Conservation (phyloP, 768 basidiomycete species). For the Clavulina sp. region DNA sequence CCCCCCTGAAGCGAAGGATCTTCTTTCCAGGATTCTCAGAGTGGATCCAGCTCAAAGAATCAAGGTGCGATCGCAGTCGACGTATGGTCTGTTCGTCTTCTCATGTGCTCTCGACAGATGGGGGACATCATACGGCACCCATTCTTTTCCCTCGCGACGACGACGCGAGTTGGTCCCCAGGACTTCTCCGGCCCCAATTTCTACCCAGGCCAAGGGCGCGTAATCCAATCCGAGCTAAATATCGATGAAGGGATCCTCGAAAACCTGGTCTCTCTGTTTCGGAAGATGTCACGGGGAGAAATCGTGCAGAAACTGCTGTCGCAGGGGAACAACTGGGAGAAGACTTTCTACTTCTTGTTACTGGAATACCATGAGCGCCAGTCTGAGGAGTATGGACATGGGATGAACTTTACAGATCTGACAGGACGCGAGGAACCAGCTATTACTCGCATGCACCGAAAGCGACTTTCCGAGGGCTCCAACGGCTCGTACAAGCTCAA, state of each 20-base stretch:
- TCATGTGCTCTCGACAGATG: conserved; percentile 24
- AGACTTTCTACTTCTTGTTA: conserved; percentile 88
- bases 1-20: conserved; percentile 49
- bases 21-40: conserved; percentile 66
- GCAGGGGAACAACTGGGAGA: conserved; percentile 73
- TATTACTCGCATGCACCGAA: conserved; percentile 4
- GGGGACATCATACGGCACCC: conserved; percentile 62
- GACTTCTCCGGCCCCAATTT: conserved; percentile 24
- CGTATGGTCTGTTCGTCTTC: neutral
- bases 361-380: conserved; percentile 62
- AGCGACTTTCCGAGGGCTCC: conserved; percentile 1
- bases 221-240: conserved; percentile 41
- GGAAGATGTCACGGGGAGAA: conserved; percentile 53
- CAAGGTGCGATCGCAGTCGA: conserved; percentile 23
- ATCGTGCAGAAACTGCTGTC: conserved; percentile 50
- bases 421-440: conserved; percentile 38
- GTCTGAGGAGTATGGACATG: conserved; percentile 40
- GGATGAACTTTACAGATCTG: conserved; percentile 23
- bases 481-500: neutral
- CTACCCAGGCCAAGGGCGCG: conserved; percentile 49
- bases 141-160: conserved; percentile 43
- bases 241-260: conserved; percentile 83
- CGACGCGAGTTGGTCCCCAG: conserved; percentile 19
- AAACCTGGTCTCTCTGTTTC: conserved; percentile 87
- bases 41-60: conserved; percentile 60